Conservation (phyloP, 2,329 filamentous ascomycete species). For the Thielaviopsis punctulata region DNA sequence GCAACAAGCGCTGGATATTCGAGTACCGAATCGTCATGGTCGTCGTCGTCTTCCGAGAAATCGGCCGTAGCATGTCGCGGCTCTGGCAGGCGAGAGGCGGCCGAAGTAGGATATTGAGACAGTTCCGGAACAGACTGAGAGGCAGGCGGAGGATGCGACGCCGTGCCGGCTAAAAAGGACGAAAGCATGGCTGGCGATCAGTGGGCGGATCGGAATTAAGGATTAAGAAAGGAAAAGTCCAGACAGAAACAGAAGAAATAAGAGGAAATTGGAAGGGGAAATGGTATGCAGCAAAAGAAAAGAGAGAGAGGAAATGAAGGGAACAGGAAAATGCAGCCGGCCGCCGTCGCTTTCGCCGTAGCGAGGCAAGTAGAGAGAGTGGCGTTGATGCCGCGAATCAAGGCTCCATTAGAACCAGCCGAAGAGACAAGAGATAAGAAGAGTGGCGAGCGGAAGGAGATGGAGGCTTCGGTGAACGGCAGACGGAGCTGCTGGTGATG, state of each 20-base stretch:
- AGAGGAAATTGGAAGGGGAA: neutral
- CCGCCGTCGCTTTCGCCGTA: neutral
- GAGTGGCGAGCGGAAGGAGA: neutral
- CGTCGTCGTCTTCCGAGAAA: constrained; percentile 46
- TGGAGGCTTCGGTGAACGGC: no score
- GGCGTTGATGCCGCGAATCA: neutral
- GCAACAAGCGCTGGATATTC: constrained; percentile 20
- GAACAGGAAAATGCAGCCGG: neutral
- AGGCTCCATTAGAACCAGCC: neutral
- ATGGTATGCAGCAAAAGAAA: neutral
- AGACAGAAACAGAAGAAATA: neutral
- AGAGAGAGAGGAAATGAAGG: neutral
- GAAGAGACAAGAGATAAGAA: neutral
- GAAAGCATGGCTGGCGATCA: constrained; percentile 3
- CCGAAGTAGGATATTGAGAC: constrained; percentile 1
- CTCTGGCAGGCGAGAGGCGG: constrained; percentile 12
- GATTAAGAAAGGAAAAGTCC: neutral
- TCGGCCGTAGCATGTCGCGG: constrained; percentile 42
- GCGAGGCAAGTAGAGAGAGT: neutral
- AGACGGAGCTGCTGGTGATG: no score
- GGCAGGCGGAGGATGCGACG: neutral
- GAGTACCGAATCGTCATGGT: constrained; percentile 25
- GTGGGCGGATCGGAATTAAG: neutral
- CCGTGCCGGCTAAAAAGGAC: neutral
- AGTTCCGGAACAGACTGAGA: constrained; percentile 9